A percentile compares a stretch with the other conserved stretches of the same genome.
Evolutionary conservation across 306 rosid species (phyloP).

Genomic region (Fragaria nilgerrensis): DNA sequence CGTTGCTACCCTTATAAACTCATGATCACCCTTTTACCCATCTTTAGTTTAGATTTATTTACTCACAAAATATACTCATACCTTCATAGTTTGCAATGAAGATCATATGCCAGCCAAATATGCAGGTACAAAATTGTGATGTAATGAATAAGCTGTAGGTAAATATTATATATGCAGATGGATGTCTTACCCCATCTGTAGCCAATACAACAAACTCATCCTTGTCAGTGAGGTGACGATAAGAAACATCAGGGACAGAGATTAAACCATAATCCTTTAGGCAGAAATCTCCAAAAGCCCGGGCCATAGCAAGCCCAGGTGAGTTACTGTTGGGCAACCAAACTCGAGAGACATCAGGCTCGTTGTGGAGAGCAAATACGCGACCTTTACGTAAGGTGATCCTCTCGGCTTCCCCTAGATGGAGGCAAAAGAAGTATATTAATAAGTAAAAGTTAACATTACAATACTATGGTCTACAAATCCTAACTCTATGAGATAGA

Average conservation of each 20-base stretch:
- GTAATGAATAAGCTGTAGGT: not conserved
- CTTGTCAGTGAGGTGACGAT: slow-evolving; percentile 43
- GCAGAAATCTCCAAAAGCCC: slow-evolving; percentile 89
- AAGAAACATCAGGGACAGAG: slow-evolving; percentile 64
- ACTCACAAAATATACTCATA: not conserved
- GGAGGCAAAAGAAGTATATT: slow-evolving; percentile 1
- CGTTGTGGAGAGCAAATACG: slow-evolving; percentile 59
- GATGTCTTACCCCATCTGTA: slow-evolving; percentile 74
- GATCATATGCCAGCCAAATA: not conserved
- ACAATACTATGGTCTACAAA: not conserved
- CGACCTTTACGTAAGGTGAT: slow-evolving; percentile 70
- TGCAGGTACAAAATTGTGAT: not conserved
- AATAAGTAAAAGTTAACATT: not conserved
- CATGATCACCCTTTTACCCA: not conserved
- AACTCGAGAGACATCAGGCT: slow-evolving; percentile 60
- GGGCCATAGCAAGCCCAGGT: slow-evolving; percentile 95
- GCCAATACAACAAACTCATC: slow-evolving; percentile 83
- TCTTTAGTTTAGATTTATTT: not conserved
- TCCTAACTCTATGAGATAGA: not conserved
- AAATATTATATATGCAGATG: not conserved
- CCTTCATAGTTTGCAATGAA: not conserved
- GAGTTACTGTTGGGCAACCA: slow-evolving; percentile 72
- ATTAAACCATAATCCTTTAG: slow-evolving; percentile 75
- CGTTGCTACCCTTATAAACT: not conserved
- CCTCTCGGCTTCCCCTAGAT: slow-evolving; percentile 74